Percentiles rank a stretch among this genome's conserved stretches.
phyloP scores from a whole-genome alignment of 495 filamentous ascomycete species.

The Xylaria telfairii region DNA sequence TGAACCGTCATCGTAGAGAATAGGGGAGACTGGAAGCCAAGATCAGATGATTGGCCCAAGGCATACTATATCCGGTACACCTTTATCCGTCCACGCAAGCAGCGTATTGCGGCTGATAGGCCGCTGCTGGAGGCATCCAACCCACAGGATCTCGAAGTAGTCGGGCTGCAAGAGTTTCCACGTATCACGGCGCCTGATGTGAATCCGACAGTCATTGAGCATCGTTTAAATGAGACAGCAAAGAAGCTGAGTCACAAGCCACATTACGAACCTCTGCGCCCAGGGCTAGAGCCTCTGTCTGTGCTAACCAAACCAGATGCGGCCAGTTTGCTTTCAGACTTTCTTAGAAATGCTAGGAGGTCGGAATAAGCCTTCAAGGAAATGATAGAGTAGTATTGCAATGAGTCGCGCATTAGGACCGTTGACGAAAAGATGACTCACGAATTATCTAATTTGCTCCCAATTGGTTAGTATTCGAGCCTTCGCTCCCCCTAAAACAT shows the following conservation, averaged over 20 bases:
- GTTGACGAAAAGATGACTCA: background rate
- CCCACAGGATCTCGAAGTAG: background rate
- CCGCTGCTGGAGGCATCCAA: background rate
- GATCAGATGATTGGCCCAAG: background rate
- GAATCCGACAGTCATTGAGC: background rate
- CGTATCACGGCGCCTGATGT: background rate
- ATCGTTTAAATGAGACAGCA: background rate
- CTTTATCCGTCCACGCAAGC: background rate
- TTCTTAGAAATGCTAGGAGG: background rate
- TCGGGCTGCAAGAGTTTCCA: background rate
- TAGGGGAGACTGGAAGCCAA: background rate
- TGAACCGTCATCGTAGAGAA: background rate
- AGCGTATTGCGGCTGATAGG: background rate
- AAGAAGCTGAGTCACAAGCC: background rate
- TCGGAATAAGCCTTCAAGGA: background rate
- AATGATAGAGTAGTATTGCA: background rate
- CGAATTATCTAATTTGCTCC: background rate
- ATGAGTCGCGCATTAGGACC: background rate
- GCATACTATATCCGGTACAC: background rate
- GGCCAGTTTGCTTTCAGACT: background rate
- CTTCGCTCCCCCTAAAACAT: background rate
- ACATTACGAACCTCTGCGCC: background rate
- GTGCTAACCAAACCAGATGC: background rate
- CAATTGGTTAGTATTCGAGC: background rate
- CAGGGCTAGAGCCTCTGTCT: background rate